These are phyloP conservation scores for Skeletonema marinoi DNA, from an alignment of 108 stramenopile species.

Conservation along the genomic window DNA sequence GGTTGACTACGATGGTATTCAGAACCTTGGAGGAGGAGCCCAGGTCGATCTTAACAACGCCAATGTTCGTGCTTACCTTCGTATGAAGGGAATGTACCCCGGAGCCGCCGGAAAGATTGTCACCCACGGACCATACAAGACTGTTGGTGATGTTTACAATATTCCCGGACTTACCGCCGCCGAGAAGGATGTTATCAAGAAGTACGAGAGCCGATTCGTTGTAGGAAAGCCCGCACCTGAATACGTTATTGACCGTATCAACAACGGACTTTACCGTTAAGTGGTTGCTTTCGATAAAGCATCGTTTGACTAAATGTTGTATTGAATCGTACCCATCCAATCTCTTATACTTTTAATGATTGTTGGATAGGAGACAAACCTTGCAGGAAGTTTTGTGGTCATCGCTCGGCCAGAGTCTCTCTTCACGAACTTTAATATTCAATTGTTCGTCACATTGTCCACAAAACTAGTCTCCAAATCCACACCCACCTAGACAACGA, in stretches of 20 bases:
- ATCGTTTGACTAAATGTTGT: not conserved
- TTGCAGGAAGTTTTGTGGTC: constrained; percentile 6
- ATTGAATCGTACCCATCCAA: not conserved
- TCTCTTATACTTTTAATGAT: constrained; percentile 16
- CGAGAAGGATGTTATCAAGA: constrained; percentile 97
- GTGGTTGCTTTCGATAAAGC: not conserved
- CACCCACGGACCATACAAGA: constrained; percentile 94
- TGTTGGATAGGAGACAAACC: constrained; percentile 3
- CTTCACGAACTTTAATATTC: constrained; percentile 4
- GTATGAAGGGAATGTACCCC: constrained; percentile 97
- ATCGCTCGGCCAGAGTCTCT: constrained; percentile 1
- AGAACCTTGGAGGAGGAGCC: constrained; percentile 76
- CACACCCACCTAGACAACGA: not conserved
- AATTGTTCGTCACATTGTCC: constrained; percentile 6
- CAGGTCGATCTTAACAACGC: constrained; percentile 97
- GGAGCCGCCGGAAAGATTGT: constrained; percentile 95
- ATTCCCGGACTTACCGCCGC: constrained; percentile 86
- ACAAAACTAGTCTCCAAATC: not conserved
- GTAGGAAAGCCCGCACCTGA: constrained; percentile 76
- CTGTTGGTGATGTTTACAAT: constrained; percentile 92
- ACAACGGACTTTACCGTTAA: constrained; percentile 97
- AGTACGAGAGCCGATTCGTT: constrained; percentile 94
- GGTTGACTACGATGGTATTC: constrained; percentile 83
- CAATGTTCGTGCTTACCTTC: constrained; percentile 96
- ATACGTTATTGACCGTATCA: constrained; percentile 93